Percentiles rank a stretch among this genome's conserved stretches.
These are phyloP conservation scores for Solanum gracilifrons DNA, from an alignment of 257 asterid genomes.

Conservation along the genomic window DNA sequence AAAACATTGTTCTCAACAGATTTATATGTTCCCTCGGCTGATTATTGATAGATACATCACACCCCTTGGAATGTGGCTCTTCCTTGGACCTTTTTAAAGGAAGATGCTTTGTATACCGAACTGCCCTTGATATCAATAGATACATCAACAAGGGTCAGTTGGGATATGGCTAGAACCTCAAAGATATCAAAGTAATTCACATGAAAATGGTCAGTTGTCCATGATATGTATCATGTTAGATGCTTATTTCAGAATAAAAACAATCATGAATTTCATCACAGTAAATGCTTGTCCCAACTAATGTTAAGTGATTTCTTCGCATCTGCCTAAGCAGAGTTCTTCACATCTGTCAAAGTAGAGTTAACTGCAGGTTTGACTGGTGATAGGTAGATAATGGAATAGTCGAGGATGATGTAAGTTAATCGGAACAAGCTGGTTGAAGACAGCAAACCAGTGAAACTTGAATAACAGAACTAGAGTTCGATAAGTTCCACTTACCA, in stretches of 20 bases:
- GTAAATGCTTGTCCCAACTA: neutral
- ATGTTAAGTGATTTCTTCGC: neutral
- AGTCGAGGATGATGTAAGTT: neutral
- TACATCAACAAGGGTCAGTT: constrained; percentile 42
- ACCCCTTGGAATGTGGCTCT: neutral
- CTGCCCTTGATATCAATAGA: neutral
- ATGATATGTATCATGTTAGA: no score
- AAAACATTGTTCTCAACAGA: neutral
- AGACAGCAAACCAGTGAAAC: neutral
- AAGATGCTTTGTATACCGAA: neutral
- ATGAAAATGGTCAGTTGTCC: neutral
- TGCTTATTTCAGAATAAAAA: neutral
- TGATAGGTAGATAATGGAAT: neutral
- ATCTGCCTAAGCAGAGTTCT: neutral
- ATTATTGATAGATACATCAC: no score
- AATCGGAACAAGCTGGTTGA: neutral
- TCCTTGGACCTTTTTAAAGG: neutral
- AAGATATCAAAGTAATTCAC: constrained; percentile 35
- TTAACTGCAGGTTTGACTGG: neutral
- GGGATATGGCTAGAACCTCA: constrained; percentile 56
- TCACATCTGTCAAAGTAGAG: neutral
- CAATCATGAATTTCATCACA: neutral
- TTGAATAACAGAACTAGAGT: neutral
- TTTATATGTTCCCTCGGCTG: no score
- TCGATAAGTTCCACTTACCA: no score